phyloP scores from a whole-genome alignment of 1,139 yeast genomes.

The Saccharomyces hybrid region DNA sequence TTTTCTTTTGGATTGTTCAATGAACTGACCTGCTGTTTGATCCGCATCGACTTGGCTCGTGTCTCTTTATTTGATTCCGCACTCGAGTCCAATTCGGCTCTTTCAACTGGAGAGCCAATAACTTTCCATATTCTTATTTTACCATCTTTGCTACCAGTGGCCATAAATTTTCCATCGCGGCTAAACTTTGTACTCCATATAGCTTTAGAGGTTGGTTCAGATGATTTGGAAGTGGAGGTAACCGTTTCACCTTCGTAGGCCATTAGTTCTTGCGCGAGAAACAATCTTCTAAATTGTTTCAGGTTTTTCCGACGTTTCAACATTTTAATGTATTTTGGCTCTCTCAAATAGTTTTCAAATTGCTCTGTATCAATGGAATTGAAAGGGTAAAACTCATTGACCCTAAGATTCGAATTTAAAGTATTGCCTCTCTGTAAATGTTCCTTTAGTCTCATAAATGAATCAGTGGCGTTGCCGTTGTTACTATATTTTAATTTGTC shows the following conservation, averaged over 20 bases:
- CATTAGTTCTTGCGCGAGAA: conserved; percentile 71
- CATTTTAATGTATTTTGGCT: conserved; percentile 50
- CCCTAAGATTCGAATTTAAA: background rate
- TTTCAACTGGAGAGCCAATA: conserved; percentile 57
- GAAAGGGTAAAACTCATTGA: conserved; percentile 4
- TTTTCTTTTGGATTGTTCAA: background rate
- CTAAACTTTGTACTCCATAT: conserved; percentile 70
- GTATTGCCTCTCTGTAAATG: conserved; percentile 1
- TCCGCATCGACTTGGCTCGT: conserved; percentile 5
- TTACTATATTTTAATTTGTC: background rate
- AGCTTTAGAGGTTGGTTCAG: conserved; percentile 35
- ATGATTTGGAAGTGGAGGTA: conserved; percentile 3
- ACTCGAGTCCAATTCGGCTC: conserved; percentile 37
- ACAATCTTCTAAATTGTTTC: conserved; percentile 46
- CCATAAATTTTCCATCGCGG: conserved; percentile 71
- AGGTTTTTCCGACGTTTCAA: conserved; percentile 38
- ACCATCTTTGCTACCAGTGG: conserved; percentile 75
- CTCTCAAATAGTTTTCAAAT: conserved; percentile 35
- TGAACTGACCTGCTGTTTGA: conserved; percentile 5
- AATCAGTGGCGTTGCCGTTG: background rate
- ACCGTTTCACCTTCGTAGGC: conserved; percentile 3
- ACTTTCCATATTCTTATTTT: conserved; percentile 72
- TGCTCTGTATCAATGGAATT: conserved; percentile 28
- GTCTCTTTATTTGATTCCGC: conserved; percentile 8
- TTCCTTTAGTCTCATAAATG: conserved; percentile 3